phyloP scores from a whole-genome alignment of 2,329 filamentous ascomycete genomes.

The Cladosporium sp. region DNA sequence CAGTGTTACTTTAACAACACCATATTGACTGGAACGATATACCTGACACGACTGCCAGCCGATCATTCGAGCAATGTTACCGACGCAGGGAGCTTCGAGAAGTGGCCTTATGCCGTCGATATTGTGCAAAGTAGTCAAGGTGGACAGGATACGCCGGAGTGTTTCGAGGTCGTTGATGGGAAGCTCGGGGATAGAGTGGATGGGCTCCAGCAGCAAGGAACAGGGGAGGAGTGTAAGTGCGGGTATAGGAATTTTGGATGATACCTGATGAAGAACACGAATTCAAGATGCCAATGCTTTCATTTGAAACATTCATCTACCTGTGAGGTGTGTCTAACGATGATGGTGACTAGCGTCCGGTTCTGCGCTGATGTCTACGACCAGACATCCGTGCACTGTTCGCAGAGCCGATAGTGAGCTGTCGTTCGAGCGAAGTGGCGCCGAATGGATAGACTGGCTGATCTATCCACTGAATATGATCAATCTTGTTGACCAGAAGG shows the following conservation, averaged over 20 bases:
- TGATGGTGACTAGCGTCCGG: too few species aligned
- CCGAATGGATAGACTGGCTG: too few species aligned
- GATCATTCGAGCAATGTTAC: conserved; percentile 14
- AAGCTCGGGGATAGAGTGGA: conserved; percentile 31
- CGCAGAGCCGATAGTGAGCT: too few species aligned
- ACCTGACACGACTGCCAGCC: conserved; percentile 31
- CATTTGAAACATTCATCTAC: too few species aligned
- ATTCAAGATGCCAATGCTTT: too few species aligned
- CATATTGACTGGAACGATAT: conserved; percentile 54
- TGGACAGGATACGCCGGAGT: conserved; percentile 51
- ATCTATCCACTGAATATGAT: too few species aligned
- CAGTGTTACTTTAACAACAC: conserved; percentile 58
- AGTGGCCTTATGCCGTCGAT: conserved; percentile 58
- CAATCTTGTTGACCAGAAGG: too few species aligned
- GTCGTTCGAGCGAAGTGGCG: too few species aligned
- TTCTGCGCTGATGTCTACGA: too few species aligned
- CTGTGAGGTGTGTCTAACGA: too few species aligned
- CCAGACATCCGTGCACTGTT: too few species aligned
- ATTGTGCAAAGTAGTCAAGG: conserved; percentile 50
- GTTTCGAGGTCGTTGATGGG: conserved; percentile 43
- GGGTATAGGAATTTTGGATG: conserved; percentile 40
- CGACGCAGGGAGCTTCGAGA: conserved; percentile 29
- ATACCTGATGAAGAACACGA: too few species aligned
- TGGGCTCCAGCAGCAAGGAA: conserved; percentile 32
- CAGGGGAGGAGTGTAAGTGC: conserved; percentile 40